A percentile compares a stretch with the other conserved stretches of the same genome.
These are phyloP conservation scores for Leucocoprinus sp. DNA, from an alignment of 768 basidiomycete species.

Conservation along the genomic window DNA sequence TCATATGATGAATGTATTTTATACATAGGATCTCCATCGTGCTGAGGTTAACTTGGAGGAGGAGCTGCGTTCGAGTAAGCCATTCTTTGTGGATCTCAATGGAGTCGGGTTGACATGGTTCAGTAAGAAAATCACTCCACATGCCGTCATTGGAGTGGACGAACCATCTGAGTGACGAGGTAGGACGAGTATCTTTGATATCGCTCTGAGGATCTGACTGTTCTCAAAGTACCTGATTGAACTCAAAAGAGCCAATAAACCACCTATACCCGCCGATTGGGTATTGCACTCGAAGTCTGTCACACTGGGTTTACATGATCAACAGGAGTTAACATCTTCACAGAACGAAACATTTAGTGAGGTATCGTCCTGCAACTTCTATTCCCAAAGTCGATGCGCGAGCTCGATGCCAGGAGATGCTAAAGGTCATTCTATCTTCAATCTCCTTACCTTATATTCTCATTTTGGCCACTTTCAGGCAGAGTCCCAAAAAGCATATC, in stretches of 20 bases:
- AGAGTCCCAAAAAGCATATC: conserved; percentile 59
- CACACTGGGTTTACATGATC: neutral
- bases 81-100: neutral
- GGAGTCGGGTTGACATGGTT: neutral
- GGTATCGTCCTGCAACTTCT: conserved; percentile 73
- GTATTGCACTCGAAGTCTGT: conserved; percentile 54
- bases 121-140: conserved; percentile 66
- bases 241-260: conserved; percentile 49
- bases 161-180: conserved; percentile 62
- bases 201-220: neutral
- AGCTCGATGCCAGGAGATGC: conserved; percentile 65
- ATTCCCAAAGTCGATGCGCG: conserved; percentile 57
- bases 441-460: neutral
- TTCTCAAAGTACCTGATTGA: conserved; percentile 66
- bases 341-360: conserved; percentile 22
- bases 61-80: conserved; percentile 60
- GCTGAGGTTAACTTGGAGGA: conserved; percentile 66
- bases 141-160: conserved; percentile 70
- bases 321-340: neutral
- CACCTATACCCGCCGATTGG: conserved; percentile 52
- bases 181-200: conserved; percentile 18
- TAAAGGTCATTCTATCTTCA: conserved; percentile 30
- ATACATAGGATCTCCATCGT: conserved; percentile 49
- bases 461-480: conserved; percentile 22
- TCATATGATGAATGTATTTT: neutral